A percentile compares a stretch with the other conserved stretches of the same genome.
Evolutionary conservation across 2,329 filamentous ascomycete species (phyloP).

Genomic region (Myrmaecium sp.): DNA sequence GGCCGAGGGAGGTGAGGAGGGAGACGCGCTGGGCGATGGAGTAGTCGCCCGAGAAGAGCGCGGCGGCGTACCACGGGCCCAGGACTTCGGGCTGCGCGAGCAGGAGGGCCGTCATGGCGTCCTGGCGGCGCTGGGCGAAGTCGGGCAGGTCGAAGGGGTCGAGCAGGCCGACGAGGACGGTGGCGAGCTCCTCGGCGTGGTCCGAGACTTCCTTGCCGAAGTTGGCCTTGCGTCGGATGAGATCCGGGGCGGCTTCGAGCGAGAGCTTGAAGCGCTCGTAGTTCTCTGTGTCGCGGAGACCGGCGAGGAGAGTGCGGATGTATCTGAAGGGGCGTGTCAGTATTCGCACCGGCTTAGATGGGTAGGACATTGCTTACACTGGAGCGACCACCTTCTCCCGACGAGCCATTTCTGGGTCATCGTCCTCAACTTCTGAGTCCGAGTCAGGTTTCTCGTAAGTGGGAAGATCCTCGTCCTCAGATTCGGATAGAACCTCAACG

Average conservation of each 20-base stretch:
- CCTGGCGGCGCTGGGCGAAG: conserved; percentile 59
- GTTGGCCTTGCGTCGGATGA: conserved; percentile 76
- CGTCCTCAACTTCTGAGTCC: conserved; percentile 80
- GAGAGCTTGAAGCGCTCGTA: conserved; percentile 73
- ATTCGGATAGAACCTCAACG: conserved; percentile 35
- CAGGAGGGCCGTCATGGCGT: conserved; percentile 68
- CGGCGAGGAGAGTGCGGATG: conserved; percentile 65
- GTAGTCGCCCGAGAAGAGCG: conserved; percentile 85
- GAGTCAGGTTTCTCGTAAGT: conserved; percentile 76
- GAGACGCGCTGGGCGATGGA: conserved; percentile 71
- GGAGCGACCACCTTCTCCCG: conserved; percentile 70
- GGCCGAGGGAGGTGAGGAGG: conserved; percentile 64
- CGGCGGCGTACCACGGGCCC: conserved; percentile 67
- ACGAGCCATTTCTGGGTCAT: conserved; percentile 75
- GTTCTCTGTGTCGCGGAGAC: conserved; percentile 63
- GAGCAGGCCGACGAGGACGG: conserved; percentile 60
- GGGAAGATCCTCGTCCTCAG: conserved; percentile 45
- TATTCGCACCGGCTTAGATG: conserved; percentile 1
- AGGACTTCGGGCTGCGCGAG: conserved; percentile 60
- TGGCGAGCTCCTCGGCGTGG: conserved; percentile 66
- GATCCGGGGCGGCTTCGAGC: conserved; percentile 53
- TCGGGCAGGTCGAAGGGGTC: conserved; percentile 69
- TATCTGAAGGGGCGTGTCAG: conserved; percentile 32
- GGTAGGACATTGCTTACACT: conserved; percentile 37
- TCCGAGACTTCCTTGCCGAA: conserved; percentile 80